Evolutionary conservation across 1,139 yeast genomes (phyloP).

Genomic region (Saccharomycopsis hybrid): DNA sequence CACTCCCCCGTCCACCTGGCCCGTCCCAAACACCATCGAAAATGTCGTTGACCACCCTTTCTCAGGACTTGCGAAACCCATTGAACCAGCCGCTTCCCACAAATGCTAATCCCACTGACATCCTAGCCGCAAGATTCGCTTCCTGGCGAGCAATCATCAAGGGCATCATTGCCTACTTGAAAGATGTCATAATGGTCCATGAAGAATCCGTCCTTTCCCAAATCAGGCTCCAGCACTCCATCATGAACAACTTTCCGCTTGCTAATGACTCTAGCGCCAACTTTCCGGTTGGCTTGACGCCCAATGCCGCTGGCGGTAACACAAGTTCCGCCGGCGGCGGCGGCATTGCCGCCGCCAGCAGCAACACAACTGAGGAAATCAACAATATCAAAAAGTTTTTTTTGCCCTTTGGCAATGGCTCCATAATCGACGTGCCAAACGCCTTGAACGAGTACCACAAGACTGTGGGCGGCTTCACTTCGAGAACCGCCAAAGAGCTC

Average conservation of each 20-base stretch:
- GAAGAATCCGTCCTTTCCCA: constrained; percentile 86
- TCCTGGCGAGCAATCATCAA: constrained; percentile 82
- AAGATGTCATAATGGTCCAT: constrained; percentile 76
- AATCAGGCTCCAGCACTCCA: constrained; percentile 72
- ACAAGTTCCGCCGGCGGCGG: background rate
- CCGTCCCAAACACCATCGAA: too few species aligned
- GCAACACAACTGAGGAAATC: constrained; percentile 26
- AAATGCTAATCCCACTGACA: constrained; percentile 73
- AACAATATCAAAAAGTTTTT: constrained; percentile 42
- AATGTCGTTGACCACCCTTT: constrained; percentile 8
- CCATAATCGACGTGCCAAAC: constrained; percentile 76
- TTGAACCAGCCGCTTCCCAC: constrained; percentile 42
- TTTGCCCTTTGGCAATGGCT: constrained; percentile 72
- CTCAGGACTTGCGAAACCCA: constrained; percentile 32
- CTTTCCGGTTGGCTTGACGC: background rate
- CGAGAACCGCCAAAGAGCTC: constrained; percentile 66
- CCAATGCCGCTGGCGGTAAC: background rate
- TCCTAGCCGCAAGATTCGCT: constrained; percentile 72
- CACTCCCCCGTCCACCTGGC: too few species aligned
- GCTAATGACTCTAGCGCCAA: constrained; percentile 25
- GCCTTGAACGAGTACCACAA: constrained; percentile 71
- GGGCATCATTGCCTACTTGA: constrained; percentile 65
- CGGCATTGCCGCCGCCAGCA: background rate
- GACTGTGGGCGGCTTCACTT: constrained; percentile 59
- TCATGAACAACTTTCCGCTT: constrained; percentile 45